Conservation (phyloP, 2,329 filamentous ascomycete genomes). For the Phialophora chinensis region DNA sequence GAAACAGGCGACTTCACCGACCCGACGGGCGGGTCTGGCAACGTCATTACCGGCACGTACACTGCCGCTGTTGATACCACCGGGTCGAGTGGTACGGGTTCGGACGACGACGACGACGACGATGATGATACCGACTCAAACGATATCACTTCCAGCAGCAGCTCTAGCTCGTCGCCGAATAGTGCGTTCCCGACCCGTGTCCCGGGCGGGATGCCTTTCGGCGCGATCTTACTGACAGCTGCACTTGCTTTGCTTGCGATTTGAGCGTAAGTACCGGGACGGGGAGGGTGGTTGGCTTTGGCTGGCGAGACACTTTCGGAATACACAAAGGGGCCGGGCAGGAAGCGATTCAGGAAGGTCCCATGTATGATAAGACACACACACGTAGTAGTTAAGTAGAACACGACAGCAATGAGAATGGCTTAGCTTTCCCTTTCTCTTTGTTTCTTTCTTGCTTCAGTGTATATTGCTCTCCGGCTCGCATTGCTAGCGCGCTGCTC, state of each 20-base stretch:
- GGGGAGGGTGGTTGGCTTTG: neutral
- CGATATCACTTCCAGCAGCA: neutral
- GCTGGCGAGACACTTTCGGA: too few relatives aligned
- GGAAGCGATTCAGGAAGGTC: too few relatives aligned
- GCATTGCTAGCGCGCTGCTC: too few relatives aligned
- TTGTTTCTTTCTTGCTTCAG: too few relatives aligned
- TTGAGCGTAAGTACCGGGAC: neutral
- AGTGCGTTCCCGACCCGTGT: neutral
- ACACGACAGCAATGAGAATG: too few relatives aligned
- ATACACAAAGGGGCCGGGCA: too few relatives aligned
- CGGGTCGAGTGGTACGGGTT: neutral
- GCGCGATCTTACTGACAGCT: neutral
- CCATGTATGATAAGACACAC: too few relatives aligned
- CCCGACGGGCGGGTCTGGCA: neutral
- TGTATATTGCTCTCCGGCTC: too few relatives aligned
- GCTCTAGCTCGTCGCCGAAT: neutral
- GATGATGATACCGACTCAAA: too few relatives aligned
- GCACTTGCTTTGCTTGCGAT: neutral
- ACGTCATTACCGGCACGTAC: neutral
- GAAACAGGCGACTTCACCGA: neutral
- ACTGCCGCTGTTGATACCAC: neutral
- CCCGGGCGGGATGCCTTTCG: neutral
- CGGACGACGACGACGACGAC: neutral
- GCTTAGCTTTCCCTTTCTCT: too few relatives aligned
- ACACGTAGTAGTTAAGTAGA: too few relatives aligned